Conservation (phyloP, 108 stramenopile species). For the Nannochloropsis gaditana region DNA sequence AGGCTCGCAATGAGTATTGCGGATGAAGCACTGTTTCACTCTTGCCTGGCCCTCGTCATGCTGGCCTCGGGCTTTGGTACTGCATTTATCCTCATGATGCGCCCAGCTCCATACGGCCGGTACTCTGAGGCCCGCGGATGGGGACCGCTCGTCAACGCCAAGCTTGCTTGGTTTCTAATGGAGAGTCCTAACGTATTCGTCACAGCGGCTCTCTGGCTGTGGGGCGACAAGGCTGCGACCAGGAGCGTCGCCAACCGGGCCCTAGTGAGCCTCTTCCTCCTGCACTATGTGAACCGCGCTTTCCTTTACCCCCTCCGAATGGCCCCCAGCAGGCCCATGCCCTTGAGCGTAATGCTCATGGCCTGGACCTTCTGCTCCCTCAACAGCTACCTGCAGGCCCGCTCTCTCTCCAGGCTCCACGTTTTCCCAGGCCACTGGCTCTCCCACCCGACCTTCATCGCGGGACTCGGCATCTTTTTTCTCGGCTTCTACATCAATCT, state of each 20-base stretch:
- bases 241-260: conserved; percentile 49
- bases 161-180: conserved; percentile 38
- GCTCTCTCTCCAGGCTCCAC: conserved; percentile 22
- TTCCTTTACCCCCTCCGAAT: conserved; percentile 73
- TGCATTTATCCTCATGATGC: background rate
- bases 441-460: conserved; percentile 38
- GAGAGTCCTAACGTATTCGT: conserved; percentile 32
- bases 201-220: background rate
- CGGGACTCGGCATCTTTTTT: conserved; percentile 59
- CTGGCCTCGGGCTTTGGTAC: background rate
- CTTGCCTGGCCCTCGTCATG: background rate
- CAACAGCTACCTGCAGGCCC: conserved; percentile 72
- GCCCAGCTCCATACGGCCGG: background rate
- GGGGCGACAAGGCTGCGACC: background rate
- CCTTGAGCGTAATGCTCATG: conserved; percentile 57
- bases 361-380: conserved; percentile 56
- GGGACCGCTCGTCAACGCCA: conserved; percentile 29
- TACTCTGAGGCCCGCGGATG: background rate
- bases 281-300: conserved; percentile 77
- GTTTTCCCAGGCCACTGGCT: conserved; percentile 36
- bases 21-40: background rate
- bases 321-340: conserved; percentile 60
- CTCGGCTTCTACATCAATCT: conserved; percentile 64
- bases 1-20: background rate
- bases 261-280: conserved; percentile 63